Base-by-base conservation (phyloP, 1,139 yeast species). In the Sugiyamaella japonica region DNA sequence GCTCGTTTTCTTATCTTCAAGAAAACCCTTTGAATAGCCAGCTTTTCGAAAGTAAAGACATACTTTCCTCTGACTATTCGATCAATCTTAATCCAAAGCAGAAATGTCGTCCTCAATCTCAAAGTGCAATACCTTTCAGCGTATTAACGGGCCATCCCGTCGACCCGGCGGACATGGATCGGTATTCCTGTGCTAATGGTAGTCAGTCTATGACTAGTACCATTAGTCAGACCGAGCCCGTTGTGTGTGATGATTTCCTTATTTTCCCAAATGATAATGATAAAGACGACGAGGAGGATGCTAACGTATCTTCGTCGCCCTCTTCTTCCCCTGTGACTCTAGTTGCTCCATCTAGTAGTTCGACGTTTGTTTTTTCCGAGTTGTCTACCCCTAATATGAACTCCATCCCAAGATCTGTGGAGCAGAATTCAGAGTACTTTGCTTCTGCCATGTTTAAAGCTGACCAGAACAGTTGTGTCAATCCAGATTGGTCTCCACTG, bases 381-480 rank as follows among this genome's bases (percentile, higher is more conserved):
- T 10, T 39, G 29, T 47, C 43, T n/a, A 47, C 43, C 16, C 50
- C 50, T 37, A 15, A 16, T 38, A 15, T 47, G 42, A 34, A 16
- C 32, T 17, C 20, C 17, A 8, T 31, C 16, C 47, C 47, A 9
- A 36, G 47, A 29, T 15, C 31, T 10, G 15, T 44, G 29, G 48
- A 44, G 7, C 17, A 44, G 16, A 16, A 32, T 17, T 8, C 48
- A 8, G 42, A 40, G 13, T 28, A 46, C 15, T 41, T 55, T 36
- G 53, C 58, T 9, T 49, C 58, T 40, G 28, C 52, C 12, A 55
- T 55, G 58, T 52, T 52, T 38, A 53, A 54, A 23, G 10, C 38
- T 12, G 50, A 40, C 20, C 49, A 44, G 34, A 28, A 37, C n/a
- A 10, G 29, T 10, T 6, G 29, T n/a, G 46, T n/a, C 6, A 40